phyloP scores from a whole-genome alignment of 257 asterid genomes.

The Rauvolfia tetraphylla region DNA sequence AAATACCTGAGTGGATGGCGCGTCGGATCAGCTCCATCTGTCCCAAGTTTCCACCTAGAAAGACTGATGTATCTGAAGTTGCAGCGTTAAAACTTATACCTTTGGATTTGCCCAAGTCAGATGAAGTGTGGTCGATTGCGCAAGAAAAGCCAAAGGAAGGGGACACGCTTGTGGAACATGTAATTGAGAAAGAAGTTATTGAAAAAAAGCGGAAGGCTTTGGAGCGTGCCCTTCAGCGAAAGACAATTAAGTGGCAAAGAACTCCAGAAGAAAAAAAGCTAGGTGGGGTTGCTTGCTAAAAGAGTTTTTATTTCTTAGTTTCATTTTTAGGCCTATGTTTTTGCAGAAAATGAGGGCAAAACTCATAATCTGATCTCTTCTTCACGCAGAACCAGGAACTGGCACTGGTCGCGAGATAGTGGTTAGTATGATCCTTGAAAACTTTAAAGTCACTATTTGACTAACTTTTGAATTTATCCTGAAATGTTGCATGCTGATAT shows the following conservation, averaged over 20 bases:
- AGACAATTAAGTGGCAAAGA: slow-evolving; percentile 40
- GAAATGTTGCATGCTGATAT: not conserved
- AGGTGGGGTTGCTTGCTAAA: slow-evolving; percentile 22
- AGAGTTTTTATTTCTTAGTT: not conserved
- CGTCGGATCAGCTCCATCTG: slow-evolving; percentile 30
- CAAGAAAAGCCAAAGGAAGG: slow-evolving; percentile 38
- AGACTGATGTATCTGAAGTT: slow-evolving; percentile 28
- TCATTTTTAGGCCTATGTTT: slow-evolving; percentile 1
- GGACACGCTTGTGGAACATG: slow-evolving; percentile 38
- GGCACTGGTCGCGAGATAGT: slow-evolving; percentile 46
- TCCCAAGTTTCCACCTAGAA: slow-evolving; percentile 45
- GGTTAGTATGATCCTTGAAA: slow-evolving; percentile 31
- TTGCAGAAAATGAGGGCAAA: not conserved
- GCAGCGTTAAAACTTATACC: slow-evolving; percentile 26
- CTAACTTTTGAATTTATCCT: not conserved
- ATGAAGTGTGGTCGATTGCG: slow-evolving; percentile 43
- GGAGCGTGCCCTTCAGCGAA: slow-evolving; percentile 41
- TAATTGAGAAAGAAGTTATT: slow-evolving; percentile 42
- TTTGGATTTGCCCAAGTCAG: slow-evolving; percentile 36
- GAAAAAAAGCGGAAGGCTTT: slow-evolving; percentile 41
- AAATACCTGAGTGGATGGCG: slow-evolving; percentile 43
- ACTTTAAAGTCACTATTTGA: not conserved
- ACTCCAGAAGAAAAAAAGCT: slow-evolving; percentile 40
- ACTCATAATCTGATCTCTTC: slow-evolving; percentile 10
- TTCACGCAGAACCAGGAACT: slow-evolving; percentile 42